Evolutionary conservation across 2,329 filamentous ascomycete genomes (phyloP), one percentile per base, ranked within the genome.

Genomic region (Zymoseptoria pseudotritici): DNA sequence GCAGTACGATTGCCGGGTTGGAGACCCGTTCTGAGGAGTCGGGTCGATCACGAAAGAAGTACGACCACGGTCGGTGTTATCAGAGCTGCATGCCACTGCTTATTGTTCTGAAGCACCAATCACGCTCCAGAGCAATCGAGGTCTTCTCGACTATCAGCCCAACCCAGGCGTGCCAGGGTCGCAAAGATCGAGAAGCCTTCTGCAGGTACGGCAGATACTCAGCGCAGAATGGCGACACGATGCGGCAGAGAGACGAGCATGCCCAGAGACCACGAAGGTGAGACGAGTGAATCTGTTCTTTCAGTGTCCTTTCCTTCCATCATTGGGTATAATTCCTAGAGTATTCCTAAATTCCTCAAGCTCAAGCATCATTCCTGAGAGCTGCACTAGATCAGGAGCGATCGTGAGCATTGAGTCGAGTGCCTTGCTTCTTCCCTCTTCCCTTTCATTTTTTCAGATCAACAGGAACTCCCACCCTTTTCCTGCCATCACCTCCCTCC

Each of bases 391-490:
- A 69, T 71, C 67, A 69, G 36, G 36, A 13, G 13, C 17, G 36
- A 46, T 46, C 36, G 11, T 46, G 36, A 46, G 36, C 36, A 46
- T 46, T n/a, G 13, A 49, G 42, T 55, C 29, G 46, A 58, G 53
- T 19, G 21, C 55, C 57, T 11, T 54, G 13, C 31, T 24, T 58
- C 42, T 20, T 24, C 20, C 24, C 7, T 57, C 8, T 3, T 3
- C 36, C 4, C 36, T n/a, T 42, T 42, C 36, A 42, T 42, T 3
- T 17, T 66, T 63, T 59, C 65, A 96, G 77, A 97, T 92, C 75
- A 97, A 84, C 75, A 97, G 82, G 78, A 91, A 94, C 74, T 96
- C 90, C 92, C 91, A 96, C 68, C 86, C 86, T 79, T 93, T 94
- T 78, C 87, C 85, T 77, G 85, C 85, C 91, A 97, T 96, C 73